Conservation (phyloP, 495 filamentous ascomycete species). For the Tuber melanosporum region DNA sequence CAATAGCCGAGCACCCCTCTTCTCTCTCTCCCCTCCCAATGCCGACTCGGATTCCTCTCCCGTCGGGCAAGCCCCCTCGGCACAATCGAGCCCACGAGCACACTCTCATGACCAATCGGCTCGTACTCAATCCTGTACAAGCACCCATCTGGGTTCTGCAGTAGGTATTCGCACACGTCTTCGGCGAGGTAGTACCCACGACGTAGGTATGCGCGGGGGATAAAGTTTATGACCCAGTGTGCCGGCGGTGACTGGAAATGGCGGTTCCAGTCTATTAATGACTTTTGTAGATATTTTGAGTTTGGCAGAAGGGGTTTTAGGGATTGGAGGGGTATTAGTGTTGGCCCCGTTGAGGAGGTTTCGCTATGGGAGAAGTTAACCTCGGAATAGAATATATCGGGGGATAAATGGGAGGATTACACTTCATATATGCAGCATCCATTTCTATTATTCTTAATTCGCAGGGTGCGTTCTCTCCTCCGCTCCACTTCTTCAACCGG, state of each 20-base stretch:
- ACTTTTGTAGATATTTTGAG: constrained; percentile 26
- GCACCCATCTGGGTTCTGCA: constrained; percentile 30
- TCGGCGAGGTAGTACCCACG: constrained; percentile 38
- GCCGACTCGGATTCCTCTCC: constrained; percentile 18
- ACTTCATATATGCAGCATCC: constrained; percentile 37
- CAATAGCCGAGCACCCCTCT: constrained; percentile 7
- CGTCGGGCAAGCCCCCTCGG: constrained; percentile 18
- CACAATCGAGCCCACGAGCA: constrained; percentile 32
- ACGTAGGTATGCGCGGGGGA: constrained; percentile 39
- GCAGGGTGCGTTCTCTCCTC: constrained; percentile 32
- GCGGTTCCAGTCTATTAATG: constrained; percentile 36
- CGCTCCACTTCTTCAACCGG: constrained; percentile 8
- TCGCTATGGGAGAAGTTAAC: background rate
- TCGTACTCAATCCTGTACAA: constrained; percentile 40
- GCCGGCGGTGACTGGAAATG: constrained; percentile 40
- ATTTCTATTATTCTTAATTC: constrained; percentile 38
- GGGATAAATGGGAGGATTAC: constrained; percentile 11
- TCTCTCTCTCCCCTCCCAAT: constrained; percentile 26
- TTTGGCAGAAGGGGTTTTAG: constrained; percentile 38
- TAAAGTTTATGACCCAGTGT: constrained; percentile 42
- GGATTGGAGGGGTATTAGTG: constrained; percentile 25
- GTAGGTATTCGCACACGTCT: constrained; percentile 38
- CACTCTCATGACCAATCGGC: constrained; percentile 36
- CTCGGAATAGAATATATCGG: background rate
- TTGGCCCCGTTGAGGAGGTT: background rate